Percentiles rank a stretch among this genome's conserved stretches.
These are phyloP conservation scores for Ricinus communis DNA, from an alignment of 345 rosid genomes.

Conservation along the genomic window DNA sequence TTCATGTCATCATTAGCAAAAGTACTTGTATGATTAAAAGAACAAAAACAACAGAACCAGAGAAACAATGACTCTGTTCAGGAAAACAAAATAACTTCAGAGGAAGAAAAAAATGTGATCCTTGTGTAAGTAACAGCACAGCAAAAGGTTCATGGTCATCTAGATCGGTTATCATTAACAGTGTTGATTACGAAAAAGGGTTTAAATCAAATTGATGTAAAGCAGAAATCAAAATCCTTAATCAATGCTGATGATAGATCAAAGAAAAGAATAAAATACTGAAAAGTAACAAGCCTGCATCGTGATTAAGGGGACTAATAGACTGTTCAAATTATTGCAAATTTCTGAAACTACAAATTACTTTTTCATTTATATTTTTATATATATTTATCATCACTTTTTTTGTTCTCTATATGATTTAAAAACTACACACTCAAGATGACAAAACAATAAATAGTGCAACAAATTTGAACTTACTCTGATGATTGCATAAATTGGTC, in stretches of 20 bases:
- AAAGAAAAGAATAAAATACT: no score
- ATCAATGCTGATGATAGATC: no score
- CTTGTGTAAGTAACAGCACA: neutral
- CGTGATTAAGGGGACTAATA: neutral
- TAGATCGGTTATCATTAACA: neutral
- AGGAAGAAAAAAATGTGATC: neutral
- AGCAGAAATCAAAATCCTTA: neutral
- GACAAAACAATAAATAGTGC: neutral
- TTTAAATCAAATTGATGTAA: neutral
- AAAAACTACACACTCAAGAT: neutral
- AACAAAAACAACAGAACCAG: neutral
- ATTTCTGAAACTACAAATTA: neutral
- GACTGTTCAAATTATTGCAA: neutral
- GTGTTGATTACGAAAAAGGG: neutral
- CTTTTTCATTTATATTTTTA: neutral
- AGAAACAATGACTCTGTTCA: neutral
- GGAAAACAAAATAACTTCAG: neutral
- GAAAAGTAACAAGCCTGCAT: no score
- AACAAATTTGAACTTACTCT: slow-evolving; percentile 23
- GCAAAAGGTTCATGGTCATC: neutral
- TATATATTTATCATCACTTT: neutral
- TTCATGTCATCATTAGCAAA: slow-evolving; percentile 1
- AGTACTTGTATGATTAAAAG: neutral
- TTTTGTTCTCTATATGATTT: neutral
- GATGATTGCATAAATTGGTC: neutral